These are phyloP conservation scores for Fusarium goolgardi DNA, from an alignment of 2,329 filamentous ascomycete species.

Conservation along the genomic window DNA sequence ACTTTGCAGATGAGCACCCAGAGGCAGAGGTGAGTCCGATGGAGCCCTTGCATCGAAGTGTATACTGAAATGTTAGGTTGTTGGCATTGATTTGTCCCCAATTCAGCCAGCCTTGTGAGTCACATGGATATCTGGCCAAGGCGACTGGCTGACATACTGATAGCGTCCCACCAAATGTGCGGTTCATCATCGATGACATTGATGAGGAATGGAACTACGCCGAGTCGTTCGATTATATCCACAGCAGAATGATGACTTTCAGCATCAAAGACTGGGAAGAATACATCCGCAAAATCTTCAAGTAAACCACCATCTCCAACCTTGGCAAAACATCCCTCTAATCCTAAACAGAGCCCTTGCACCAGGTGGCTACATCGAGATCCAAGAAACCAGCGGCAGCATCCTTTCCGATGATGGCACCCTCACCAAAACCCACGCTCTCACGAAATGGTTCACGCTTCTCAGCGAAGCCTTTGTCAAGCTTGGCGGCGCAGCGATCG, in stretches of 20 bases:
- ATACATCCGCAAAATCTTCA: slow-evolving; percentile 17
- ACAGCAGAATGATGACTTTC: slow-evolving; percentile 24
- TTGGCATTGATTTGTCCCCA: slow-evolving; percentile 7
- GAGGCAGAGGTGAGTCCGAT: not conserved
- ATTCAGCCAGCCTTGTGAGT: slow-evolving; percentile 11
- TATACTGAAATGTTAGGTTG: not conserved
- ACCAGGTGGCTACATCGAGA: slow-evolving; percentile 3
- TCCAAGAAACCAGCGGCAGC: slow-evolving; percentile 5
- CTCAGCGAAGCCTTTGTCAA: slow-evolving; percentile 6
- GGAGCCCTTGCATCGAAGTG: rapidly evolving
- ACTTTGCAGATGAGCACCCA: slow-evolving; percentile 25
- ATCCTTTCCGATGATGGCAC: slow-evolving; percentile 12
- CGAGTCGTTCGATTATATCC: slow-evolving; percentile 20
- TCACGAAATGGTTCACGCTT: not conserved
- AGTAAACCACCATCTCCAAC: not conserved
- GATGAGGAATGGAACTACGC: slow-evolving; percentile 24
- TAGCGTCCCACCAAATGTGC: slow-evolving; percentile 12
- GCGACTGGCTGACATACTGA: rapidly evolving
- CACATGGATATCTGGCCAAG: rapidly evolving
- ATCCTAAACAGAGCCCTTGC: not conserved
- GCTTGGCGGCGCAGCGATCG: not conserved
- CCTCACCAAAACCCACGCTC: not conserved
- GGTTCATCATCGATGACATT: slow-evolving; percentile 17
- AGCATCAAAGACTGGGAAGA: slow-evolving; percentile 4
- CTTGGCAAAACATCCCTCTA: rapidly evolving